A percentile compares a stretch with the other conserved stretches of the same genome.
Conservation (phyloP, 768 basidiomycete genomes). For the Boletus sp. region DNA sequence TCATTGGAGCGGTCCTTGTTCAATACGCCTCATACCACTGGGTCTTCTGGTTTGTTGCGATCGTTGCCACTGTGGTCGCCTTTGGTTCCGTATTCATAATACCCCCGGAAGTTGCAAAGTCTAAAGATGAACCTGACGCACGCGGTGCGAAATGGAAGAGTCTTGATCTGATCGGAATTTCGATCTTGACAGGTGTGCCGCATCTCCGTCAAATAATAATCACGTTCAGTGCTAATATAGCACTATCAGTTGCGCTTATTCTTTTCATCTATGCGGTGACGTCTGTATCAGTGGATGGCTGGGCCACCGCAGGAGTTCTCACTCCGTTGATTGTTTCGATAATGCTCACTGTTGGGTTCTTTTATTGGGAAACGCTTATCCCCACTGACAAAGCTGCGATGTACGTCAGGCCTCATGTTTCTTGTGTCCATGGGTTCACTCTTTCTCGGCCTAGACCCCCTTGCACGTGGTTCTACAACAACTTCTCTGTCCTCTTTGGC, state of each 20-base stretch:
- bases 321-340: slow-evolving; percentile 47
- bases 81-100: slow-evolving; percentile 33
- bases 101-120: slow-evolving; percentile 22
- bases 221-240: neutral
- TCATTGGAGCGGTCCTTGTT: slow-evolving; percentile 45
- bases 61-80: slow-evolving; percentile 37
- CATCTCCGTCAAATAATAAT: neutral
- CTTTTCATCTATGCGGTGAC: slow-evolving; percentile 45
- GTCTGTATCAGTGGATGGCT: slow-evolving; percentile 49
- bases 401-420: slow-evolving; percentile 26
- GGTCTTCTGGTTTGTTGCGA: slow-evolving; percentile 50
- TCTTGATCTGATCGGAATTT: slow-evolving; percentile 41
- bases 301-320: slow-evolving; percentile 46
- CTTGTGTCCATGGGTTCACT: neutral
- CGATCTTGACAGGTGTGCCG: slow-evolving; percentile 36
- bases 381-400: slow-evolving; percentile 42
- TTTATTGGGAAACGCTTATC: slow-evolving; percentile 48
- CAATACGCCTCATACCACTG: slow-evolving; percentile 43
- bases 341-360: slow-evolving; percentile 41
- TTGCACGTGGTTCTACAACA: slow-evolving; percentile 41
- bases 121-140: neutral
- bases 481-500: slow-evolving; percentile 40
- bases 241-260: slow-evolving; percentile 33
- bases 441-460: slow-evolving; percentile 35
- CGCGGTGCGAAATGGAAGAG: slow-evolving; percentile 24